These are phyloP conservation scores for Micractinium conductrix DNA, from an alignment of 139 green algal genomes.

Conservation along the genomic window DNA sequence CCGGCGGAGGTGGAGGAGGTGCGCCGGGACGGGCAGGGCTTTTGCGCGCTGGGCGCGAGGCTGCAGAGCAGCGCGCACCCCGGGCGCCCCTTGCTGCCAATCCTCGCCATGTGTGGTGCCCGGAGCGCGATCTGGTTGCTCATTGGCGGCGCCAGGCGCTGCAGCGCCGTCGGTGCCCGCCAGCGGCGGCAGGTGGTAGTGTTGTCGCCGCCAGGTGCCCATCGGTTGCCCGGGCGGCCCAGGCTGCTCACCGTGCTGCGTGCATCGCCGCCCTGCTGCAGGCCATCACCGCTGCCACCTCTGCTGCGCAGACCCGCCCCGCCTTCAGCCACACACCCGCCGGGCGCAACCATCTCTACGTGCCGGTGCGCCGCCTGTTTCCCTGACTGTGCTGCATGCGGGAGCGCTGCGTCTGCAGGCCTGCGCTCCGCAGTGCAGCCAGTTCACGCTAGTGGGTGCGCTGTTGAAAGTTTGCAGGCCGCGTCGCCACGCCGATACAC, in stretches of 20 bases:
- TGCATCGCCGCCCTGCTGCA: too few species aligned
- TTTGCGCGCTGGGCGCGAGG: neutral
- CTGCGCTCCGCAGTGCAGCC: too few species aligned
- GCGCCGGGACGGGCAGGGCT: neutral
- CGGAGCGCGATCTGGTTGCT: too few species aligned
- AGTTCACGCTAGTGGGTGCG: too few species aligned
- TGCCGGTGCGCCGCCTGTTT: too few species aligned
- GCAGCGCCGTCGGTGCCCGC: neutral
- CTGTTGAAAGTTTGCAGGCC: too few species aligned
- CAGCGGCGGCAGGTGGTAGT: neutral
- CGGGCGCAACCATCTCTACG: constrained; percentile 94
- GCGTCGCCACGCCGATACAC: too few species aligned
- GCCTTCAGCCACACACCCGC: constrained; percentile 79
- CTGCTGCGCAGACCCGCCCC: neutral
- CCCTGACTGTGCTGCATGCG: too few species aligned
- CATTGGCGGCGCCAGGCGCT: neutral
- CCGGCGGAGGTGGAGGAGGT: constrained; percentile 28
- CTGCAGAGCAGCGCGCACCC: too few species aligned
- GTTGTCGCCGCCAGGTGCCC: neutral
- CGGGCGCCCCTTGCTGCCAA: neutral
- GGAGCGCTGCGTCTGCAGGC: too few species aligned
- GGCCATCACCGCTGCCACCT: neutral
- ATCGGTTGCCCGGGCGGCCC: neutral
- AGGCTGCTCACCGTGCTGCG: too few species aligned
- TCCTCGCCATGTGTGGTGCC: too few species aligned